A percentile compares a stretch with the other conserved stretches of the same genome.
phyloP scores from a whole-genome alignment of 306 rosid genomes.

The Inga leiocalycina region DNA sequence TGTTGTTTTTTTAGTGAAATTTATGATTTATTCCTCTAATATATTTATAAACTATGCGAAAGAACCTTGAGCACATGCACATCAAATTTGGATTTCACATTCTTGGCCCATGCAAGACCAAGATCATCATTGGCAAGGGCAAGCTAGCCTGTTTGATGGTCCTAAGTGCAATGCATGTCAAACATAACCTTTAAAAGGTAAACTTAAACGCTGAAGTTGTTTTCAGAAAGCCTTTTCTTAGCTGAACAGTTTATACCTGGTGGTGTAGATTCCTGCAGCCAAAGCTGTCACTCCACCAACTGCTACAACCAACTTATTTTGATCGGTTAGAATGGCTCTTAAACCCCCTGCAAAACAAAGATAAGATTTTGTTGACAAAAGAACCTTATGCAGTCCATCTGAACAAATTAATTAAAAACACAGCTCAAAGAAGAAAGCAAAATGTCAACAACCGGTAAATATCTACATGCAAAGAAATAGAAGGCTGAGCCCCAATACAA shows the following conservation, averaged over 20 bases:
- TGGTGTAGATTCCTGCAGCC: conserved; percentile 96
- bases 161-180: neutral
- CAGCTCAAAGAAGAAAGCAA: neutral
- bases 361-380: neutral
- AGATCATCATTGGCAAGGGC: neutral
- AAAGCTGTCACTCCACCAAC: conserved; percentile 98
- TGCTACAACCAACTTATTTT: conserved; percentile 92
- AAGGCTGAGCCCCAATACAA: neutral
- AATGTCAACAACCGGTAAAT: conserved; percentile 7
- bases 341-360: conserved; percentile 79
- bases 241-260: conserved; percentile 60
- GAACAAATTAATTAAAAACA: neutral
- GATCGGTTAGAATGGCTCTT: conserved; percentile 92
- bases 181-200: neutral
- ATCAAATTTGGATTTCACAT: neutral
- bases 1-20: neutral
- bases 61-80: neutral
- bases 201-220: neutral
- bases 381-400: conserved; percentile 1
- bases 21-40: neutral
- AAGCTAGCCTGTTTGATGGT: neutral
- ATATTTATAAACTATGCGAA: neutral
- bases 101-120: neutral
- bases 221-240: conserved; percentile 16
- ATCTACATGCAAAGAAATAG: neutral